Base-by-base conservation (phyloP, 345 rosid species). In the Eutrema japonicum region DNA sequence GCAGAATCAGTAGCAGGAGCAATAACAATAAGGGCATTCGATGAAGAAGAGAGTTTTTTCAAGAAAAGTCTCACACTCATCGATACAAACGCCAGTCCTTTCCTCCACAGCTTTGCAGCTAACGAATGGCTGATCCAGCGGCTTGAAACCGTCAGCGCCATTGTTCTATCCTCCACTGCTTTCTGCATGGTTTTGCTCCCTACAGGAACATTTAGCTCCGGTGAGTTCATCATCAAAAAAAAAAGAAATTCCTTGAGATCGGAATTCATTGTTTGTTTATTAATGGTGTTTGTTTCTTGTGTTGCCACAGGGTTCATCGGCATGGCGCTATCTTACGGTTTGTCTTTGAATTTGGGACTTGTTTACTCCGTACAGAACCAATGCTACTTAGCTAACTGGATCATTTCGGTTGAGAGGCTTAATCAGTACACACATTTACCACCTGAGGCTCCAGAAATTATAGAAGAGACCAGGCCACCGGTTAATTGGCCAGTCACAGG, bases 281-380 rank as follows among this genome's bases (percentile, higher is more conserved):
- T 16, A 40, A 51, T 51, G 22, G 42, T 40, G 10, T 64, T 42
- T 51, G 7, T 8, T 49, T 56, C 10, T 53, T 43, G 63, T 66
- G 35, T 55, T 55, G 22, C 3, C 42, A 4, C 90, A 95, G 99
- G 99, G 43, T 95, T 95, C 70, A 83, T 95, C 2, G 99, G 99
- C 75, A 87, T 95, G 98, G 96, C 99, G n/a, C 82, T 95, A 70
- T 92, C 99, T 4, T 92, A 95, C 46, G 99, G 98, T 73, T 89
- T 95, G 77, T 87, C 99, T 8, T 68, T 95, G 77, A 95, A 95
- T 66, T 22, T 74, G 79, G 84, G 96, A 32, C 83, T 95, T 49
- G 96, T 92, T 12, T 47, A 70, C 53, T 86, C 99, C 2, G 91
- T 92, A 75, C 97, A 92, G 81, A 87, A 90, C 86, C 96, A 90